Percentiles rank a stretch among this genome's conserved stretches.
phyloP scores from a whole-genome alignment of 1,139 yeast species.

The Pneumocystis canis region DNA sequence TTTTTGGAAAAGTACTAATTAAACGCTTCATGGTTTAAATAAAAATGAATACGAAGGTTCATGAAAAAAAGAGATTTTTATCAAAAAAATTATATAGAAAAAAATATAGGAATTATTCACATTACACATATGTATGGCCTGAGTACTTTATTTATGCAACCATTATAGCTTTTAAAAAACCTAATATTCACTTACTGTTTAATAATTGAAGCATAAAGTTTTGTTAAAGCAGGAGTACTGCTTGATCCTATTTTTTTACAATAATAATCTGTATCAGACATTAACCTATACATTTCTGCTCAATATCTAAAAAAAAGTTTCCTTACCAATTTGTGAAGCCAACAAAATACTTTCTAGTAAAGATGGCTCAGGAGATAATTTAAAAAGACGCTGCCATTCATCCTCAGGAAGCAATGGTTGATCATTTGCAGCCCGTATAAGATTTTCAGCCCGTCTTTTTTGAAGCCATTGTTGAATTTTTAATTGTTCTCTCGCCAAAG shows the following conservation, averaged over 20 bases:
- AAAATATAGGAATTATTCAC: neutral
- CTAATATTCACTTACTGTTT: neutral
- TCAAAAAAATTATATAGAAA: neutral
- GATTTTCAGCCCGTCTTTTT: conserved; percentile 46
- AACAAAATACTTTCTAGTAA: conserved; percentile 59
- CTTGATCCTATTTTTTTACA: conserved; percentile 19
- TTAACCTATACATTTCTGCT: neutral
- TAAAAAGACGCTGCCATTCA: conserved; percentile 56
- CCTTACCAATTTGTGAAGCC: conserved; percentile 54
- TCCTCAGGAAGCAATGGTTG: conserved; percentile 39
- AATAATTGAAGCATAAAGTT: conserved; percentile 13
- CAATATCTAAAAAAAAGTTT: conserved; percentile 23
- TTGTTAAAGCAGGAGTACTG: conserved; percentile 17
- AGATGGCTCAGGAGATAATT: conserved; percentile 62
- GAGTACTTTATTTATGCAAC: neutral
- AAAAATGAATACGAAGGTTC: neutral
- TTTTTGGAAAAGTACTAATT: neutral
- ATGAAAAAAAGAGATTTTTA: neutral
- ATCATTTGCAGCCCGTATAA: conserved; percentile 40
- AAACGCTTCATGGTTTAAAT: neutral
- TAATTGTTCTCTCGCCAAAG: conserved; percentile 52
- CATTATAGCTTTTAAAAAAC: neutral
- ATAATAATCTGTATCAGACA: conserved; percentile 13
- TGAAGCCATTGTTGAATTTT: conserved; percentile 66
- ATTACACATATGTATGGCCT: neutral